Evolutionary conservation across 495 filamentous ascomycete species (phyloP).

Genomic region (Aspergillus steynii): DNA sequence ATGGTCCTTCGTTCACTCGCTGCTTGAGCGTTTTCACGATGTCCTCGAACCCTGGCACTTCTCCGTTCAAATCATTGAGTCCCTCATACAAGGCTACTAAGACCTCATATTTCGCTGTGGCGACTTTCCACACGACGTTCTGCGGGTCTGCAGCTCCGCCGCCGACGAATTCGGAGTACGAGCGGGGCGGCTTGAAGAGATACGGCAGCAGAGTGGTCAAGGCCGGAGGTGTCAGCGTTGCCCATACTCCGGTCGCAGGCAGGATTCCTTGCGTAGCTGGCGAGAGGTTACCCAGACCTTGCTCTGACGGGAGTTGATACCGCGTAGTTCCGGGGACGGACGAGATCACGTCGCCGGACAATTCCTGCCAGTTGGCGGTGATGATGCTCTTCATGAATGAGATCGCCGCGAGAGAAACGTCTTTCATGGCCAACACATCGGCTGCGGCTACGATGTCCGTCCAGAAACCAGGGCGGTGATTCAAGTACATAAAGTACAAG

Average conservation of each 20-base stretch:
- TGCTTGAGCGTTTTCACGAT: conserved; percentile 45
- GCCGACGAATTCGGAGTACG: conserved; percentile 58
- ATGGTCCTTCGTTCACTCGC: conserved; percentile 46
- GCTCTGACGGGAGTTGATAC: conserved; percentile 47
- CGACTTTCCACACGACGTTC: conserved; percentile 59
- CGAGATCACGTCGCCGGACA: conserved; percentile 26
- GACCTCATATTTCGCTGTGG: conserved; percentile 59
- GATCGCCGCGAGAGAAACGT: conserved; percentile 57
- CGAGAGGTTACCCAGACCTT: conserved; percentile 36
- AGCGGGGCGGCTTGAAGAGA: conserved; percentile 58
- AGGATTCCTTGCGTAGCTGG: conserved; percentile 37
- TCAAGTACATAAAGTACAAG: conserved; percentile 57
- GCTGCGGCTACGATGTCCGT: conserved; percentile 51
- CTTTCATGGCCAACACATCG: conserved; percentile 59
- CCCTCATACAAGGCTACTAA: conserved; percentile 44
- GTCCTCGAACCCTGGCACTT: conserved; percentile 41
- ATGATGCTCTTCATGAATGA: conserved; percentile 53
- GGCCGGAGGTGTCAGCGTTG: conserved; percentile 53
- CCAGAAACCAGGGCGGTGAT: conserved; percentile 52
- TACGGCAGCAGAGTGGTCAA: conserved; percentile 56
- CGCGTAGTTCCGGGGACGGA: conserved; percentile 27
- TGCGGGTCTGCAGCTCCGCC: conserved; percentile 59
- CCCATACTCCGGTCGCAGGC: conserved; percentile 49
- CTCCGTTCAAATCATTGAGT: conserved; percentile 31
- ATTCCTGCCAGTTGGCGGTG: conserved; percentile 54